Base-by-base conservation (phyloP, 768 basidiomycete species). In the Termitomyces sp. region DNA sequence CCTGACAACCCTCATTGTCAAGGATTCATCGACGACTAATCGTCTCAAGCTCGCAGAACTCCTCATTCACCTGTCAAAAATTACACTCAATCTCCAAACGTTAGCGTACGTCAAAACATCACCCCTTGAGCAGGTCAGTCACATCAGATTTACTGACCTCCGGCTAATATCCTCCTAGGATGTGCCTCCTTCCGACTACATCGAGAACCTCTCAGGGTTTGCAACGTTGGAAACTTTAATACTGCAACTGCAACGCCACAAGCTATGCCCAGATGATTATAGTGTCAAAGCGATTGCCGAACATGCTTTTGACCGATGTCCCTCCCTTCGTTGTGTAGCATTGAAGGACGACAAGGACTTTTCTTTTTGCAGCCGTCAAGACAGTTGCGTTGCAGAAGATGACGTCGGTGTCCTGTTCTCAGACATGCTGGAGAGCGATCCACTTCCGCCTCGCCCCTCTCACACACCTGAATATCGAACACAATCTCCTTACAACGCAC, bases 271-370 rank as follows among this genome's bases (percentile, higher is more conserved):
- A 2, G 12, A 50, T 44, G 27, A 27, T 44, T 39, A 60, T 42
- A 39, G 20, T 40, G 22, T 54, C n/a, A 44, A 18, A 31, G 52
- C 35, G 23, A 33, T 60, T 23, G 33, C 52, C 23, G 36, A 57
- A 40, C 36, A 23, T 16, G 47, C 51, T 44, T 57, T 62, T 29
- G 56, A 51, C 7, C 48, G 22, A 36, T 58, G 56, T 13, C 52
- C 54, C 20, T 52, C 56, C 9, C 56, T 62, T 42, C 51, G 40
- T 16, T 56, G 43, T 44, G 32, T 62, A 25, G 56, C 31, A 5
- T 23, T 60, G 25, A 41, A 35, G 22, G 45, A 54, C 15, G 41
- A 42, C 1, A n/a, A 25, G 11, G 23, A 31, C 7, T 31, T 33
- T n/a, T 54, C 47, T 22, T 59, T 54, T 13, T 47, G 45, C n/a